These are phyloP conservation scores for Acanthamoeba pearcei DNA, from an alignment of 208 protist genomes.

Conservation along the genomic window DNA sequence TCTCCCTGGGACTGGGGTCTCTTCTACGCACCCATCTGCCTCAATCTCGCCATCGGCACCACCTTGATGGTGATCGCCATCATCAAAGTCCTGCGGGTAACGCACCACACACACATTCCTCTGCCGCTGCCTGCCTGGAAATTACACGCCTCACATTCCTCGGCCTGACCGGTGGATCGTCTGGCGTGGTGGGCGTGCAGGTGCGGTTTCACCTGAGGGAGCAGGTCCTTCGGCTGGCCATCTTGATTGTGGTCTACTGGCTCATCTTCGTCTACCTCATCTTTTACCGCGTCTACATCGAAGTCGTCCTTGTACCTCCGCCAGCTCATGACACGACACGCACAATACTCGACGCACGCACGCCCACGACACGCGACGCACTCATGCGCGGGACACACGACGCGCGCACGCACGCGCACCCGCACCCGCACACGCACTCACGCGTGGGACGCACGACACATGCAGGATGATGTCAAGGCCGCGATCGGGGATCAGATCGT, in stretches of 20 bases:
- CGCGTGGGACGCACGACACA: no score
- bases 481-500: background rate
- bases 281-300: slow-evolving; percentile 18
- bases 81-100: slow-evolving; percentile 1
- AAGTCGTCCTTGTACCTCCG: background rate
- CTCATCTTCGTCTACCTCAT: slow-evolving; percentile 22
- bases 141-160: background rate
- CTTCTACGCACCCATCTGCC: background rate
- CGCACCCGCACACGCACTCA: background rate
- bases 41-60: background rate
- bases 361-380: background rate
- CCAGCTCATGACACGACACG: no score
- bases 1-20: background rate
- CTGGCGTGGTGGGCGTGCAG: background rate
- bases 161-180: no score
- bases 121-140: background rate
- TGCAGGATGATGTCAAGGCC: background rate
- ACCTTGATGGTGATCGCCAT: background rate
- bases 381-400: no score
- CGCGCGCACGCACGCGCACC: background rate
- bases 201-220: background rate
- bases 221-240: background rate
- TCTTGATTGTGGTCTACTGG: background rate
- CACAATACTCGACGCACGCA: background rate
- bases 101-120: background rate